Evolutionary conservation across 495 filamentous ascomycete genomes (phyloP).

Genomic region (Aspergillus cavernicola): DNA sequence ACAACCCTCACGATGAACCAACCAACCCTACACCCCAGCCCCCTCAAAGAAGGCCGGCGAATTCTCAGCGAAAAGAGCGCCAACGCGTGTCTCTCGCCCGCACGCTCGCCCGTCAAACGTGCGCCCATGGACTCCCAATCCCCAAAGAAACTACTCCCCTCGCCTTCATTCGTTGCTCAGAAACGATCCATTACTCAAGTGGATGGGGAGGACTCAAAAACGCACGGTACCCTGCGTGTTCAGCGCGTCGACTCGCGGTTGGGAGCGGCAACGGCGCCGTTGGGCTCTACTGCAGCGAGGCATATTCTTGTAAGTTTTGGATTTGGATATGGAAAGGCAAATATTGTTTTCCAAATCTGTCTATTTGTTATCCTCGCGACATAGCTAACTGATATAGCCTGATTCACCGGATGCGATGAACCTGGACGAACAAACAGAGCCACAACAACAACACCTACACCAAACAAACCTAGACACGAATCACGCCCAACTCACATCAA

Average conservation of each 20-base stretch:
- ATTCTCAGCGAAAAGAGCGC: constrained; percentile 43
- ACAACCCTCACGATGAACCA: not conserved
- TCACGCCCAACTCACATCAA: constrained; percentile 9
- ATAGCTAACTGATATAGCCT: not conserved
- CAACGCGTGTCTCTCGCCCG: constrained; percentile 46
- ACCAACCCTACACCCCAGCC: constrained; percentile 27
- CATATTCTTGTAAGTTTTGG: constrained; percentile 23
- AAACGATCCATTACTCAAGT: constrained; percentile 43
- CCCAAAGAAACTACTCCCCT: constrained; percentile 37
- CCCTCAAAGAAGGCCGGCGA: constrained; percentile 41
- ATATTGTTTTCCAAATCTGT: not conserved
- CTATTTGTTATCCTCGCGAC: not conserved
- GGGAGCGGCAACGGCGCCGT: not conserved
- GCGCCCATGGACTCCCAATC: constrained; percentile 23
- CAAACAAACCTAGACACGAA: constrained; percentile 9
- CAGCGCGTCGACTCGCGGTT: constrained; percentile 1
- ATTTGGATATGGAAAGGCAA: not conserved
- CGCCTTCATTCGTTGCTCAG: constrained; percentile 39
- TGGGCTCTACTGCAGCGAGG: not conserved
- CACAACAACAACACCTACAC: not conserved
- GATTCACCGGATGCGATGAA: not conserved
- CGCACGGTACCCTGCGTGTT: constrained; percentile 3
- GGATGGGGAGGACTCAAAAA: constrained; percentile 26
- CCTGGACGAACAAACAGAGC: not conserved
- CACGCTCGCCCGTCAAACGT: constrained; percentile 34